Base-by-base conservation (phyloP, 345 rosid species). In the Arabidopsis arenosa region DNA sequence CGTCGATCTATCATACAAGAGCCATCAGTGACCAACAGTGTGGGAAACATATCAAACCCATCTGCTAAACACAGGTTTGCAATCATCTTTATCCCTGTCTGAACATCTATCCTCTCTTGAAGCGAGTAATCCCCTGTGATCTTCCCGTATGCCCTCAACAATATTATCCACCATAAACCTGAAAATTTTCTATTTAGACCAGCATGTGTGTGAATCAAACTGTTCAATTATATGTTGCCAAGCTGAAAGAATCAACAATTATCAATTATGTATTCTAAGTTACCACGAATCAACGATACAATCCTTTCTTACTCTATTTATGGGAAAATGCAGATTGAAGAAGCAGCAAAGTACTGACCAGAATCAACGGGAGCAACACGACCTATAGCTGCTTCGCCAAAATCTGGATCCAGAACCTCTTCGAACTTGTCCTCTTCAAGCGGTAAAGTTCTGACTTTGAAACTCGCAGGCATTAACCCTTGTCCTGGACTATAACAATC, bases 111-210 rank as follows among this genome's bases (percentile, higher is more conserved):
- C 57, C 98, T 85, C 76, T 89, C 93, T 83, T 90, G 97, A 53
- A 94, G 84, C 37, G 96, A 82, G 68, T 85, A 88, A 79, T 94
- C 98, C 4, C 96, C 96, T 3, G 96, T 89, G 82, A 85, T 79
- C 79, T 94, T 94, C 40, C 96, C 97, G 79, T 89, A 92, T 15
- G 97, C 97, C 37, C 98, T 88, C 75, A 90, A 77, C 61, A 94
- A 81, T 75, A 94, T 90, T 68, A 94, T 92, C 98, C 98, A 94
- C 97, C 98, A 94, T 68, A 94, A 59, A 78, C 98, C 97, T 94
- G 75, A 66, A 18, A 71, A 58, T 0, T 41, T 51, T 68, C 69
- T 75, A 69, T 21, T 74, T 58, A 77, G 62, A 77, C 59, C 32
- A 57, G 5, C 49, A 74, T 68, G 63, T 45, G 63, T 45, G 47